Evolutionary conservation across 2,329 filamentous ascomycete species (phyloP), one percentile per base, ranked within the genome.

Genomic region (Ceratocystis destructans): DNA sequence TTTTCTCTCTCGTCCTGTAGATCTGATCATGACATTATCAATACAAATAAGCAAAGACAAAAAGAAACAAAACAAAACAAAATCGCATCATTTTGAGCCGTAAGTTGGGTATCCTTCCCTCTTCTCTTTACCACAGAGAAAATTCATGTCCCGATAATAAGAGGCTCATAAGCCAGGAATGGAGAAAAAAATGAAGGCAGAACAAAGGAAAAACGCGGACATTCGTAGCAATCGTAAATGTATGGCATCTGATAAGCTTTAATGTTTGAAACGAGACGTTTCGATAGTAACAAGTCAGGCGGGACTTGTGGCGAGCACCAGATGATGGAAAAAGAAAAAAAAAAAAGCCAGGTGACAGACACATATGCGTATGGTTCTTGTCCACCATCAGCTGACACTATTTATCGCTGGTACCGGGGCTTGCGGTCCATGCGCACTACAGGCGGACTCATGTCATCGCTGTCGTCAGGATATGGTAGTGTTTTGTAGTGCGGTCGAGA

Each of bases 391-490:
- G 55, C 79, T 77, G 37, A 41, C 37, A 66, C 79, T 25, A 1
- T 33, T 65, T 45, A 67, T 31, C 66, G 66, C 12, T 37, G 80
- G 71, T 87, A 89, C 62, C 88, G 87, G 0, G 93, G 93, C 75
- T 96, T 96, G 70, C 87, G 84, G 57, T 88, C 86, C 82, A 90
- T 88, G 72, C 96, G 95, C 6, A 95, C 90, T 5, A 83, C 79
- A 2, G 93, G 93, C 20, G 93, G 92, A 33, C 88, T 87, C 31
- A 87, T 88, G 71, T 95, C 88, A 57, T 44, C 55, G 44, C 86
- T 83, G 59, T 85, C 86, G 61, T 89, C 76, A 0, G 93, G 93
- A 74, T 96, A 96, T 0, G 91, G 91, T 44, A 89, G 80, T 15
- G 50, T 7, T 25, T 28, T 22, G 53, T 57, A 57, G 53, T 57